phyloP scores from a whole-genome alignment of 2,329 filamentous ascomycete genomes.

The Fusarium guadeloupense region DNA sequence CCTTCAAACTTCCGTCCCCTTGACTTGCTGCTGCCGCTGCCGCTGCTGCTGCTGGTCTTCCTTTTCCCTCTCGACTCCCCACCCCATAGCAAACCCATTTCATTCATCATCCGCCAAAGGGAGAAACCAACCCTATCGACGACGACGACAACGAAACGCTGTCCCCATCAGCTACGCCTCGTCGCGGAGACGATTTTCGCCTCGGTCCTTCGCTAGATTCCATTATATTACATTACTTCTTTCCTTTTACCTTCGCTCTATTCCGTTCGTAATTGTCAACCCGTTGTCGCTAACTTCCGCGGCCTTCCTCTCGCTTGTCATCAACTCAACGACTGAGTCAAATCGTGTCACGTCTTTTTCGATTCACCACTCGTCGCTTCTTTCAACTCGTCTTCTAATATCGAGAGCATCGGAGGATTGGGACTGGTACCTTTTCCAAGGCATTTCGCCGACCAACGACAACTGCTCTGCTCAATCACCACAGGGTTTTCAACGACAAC shows the following conservation, averaged over 20 bases:
- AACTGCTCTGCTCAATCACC: background rate
- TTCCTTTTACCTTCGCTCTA: slow-evolving; percentile 25
- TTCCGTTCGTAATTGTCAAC: slow-evolving; percentile 31
- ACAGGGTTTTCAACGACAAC: slow-evolving; percentile 10
- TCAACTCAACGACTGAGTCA: slow-evolving; percentile 4
- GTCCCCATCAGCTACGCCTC: slow-evolving; percentile 35
- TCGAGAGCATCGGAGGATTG: slow-evolving; percentile 2
- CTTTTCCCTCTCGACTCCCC: slow-evolving; percentile 31
- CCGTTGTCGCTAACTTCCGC: slow-evolving; percentile 25
- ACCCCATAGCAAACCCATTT: slow-evolving; percentile 36
- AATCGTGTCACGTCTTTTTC: slow-evolving; percentile 27
- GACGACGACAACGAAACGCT: slow-evolving; percentile 40
- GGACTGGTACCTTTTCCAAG: background rate
- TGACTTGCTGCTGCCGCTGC: slow-evolving; percentile 16
- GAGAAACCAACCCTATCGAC: slow-evolving; percentile 30
- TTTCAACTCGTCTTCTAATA: background rate
- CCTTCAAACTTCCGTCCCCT: slow-evolving; percentile 24
- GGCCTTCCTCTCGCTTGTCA: slow-evolving; percentile 37
- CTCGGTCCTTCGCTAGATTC: slow-evolving; percentile 41
- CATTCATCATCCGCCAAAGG: slow-evolving; percentile 37
- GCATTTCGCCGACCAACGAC: background rate
- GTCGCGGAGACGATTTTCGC: slow-evolving; percentile 42
- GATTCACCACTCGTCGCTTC: background rate
- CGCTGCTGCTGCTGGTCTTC: slow-evolving; percentile 24
- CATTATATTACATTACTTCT: slow-evolving; percentile 19